Evolutionary conservation across 768 basidiomycete genomes (phyloP).

Genomic region (Russula dissimulans): DNA sequence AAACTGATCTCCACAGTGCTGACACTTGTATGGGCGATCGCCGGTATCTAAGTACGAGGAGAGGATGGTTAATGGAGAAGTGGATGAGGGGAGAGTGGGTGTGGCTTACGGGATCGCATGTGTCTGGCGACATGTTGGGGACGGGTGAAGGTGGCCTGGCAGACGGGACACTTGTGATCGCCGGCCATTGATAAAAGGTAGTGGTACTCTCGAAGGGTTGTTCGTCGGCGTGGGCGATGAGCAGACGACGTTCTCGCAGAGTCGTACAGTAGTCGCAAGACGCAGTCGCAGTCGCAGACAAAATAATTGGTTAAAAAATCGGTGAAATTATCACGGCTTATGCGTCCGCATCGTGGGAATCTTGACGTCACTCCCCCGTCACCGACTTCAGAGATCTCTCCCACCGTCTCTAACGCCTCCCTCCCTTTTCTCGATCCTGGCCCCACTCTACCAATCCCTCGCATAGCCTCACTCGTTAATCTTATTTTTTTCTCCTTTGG

Average conservation of each 20-base stretch:
- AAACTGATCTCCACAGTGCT: slow-evolving; percentile 83
- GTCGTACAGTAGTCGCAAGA: too few relatives aligned
- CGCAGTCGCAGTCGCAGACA: not conserved
- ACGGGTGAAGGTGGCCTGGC: slow-evolving; percentile 78
- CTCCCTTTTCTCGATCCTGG: too few relatives aligned
- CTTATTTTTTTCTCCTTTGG: not conserved
- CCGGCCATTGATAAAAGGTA: slow-evolving; percentile 45
- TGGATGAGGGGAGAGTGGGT: slow-evolving; percentile 12
- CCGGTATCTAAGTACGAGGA: slow-evolving; percentile 55
- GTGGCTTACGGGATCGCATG: slow-evolving; percentile 78
- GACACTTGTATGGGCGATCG: slow-evolving; percentile 84
- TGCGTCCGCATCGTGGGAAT: slow-evolving; percentile 6
- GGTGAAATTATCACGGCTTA: too few relatives aligned
- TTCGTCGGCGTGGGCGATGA: too few relatives aligned
- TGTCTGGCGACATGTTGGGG: slow-evolving; percentile 86
- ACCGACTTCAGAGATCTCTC: not conserved
- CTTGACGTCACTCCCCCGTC: slow-evolving; percentile 7
- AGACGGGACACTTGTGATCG: slow-evolving; percentile 82
- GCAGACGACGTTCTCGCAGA: too few relatives aligned
- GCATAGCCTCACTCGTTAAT: not conserved
- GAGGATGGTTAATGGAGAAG: slow-evolving; percentile 2
- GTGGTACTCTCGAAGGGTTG: too few relatives aligned
- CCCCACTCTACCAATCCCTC: not conserved
- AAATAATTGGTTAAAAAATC: not conserved
- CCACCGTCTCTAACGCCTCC: not conserved